A percentile compares a stretch with the other conserved stretches of the same genome.
These are phyloP conservation scores for Lachancea waltii DNA, from an alignment of 805 yeast species.

Conservation along the genomic window DNA sequence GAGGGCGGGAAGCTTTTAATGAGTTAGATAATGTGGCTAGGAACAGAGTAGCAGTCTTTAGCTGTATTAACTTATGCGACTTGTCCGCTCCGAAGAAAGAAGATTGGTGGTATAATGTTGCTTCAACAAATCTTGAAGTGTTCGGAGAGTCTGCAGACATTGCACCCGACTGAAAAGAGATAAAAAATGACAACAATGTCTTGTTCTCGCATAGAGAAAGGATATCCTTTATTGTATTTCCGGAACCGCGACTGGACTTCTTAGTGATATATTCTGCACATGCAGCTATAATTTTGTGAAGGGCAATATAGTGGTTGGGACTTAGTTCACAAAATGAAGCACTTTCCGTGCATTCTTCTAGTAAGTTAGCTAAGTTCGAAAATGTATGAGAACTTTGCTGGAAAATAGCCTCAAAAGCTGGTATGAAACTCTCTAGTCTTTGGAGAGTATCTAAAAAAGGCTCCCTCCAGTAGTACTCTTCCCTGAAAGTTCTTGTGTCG, in stretches of 20 bases:
- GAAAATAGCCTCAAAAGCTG: slow-evolving; percentile 10
- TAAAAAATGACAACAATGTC: slow-evolving; percentile 1
- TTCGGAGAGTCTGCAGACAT: neutral
- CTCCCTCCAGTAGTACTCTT: slow-evolving; percentile 11
- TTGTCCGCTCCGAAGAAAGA: slow-evolving; percentile 26
- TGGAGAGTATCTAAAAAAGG: slow-evolving; percentile 13
- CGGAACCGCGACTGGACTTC: neutral
- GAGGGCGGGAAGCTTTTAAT: neutral
- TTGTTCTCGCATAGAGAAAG: neutral
- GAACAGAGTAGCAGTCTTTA: slow-evolving; percentile 5
- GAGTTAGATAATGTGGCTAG: neutral
- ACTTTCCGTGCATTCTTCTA: slow-evolving; percentile 5
- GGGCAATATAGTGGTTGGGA: neutral
- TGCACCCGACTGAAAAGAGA: neutral
- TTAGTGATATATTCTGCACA: neutral
- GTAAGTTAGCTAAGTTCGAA: slow-evolving; percentile 15
- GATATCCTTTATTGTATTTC: neutral
- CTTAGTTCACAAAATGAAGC: neutral
- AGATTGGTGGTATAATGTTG: slow-evolving; percentile 30
- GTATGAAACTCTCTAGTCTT: slow-evolving; percentile 8
- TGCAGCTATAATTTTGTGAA: slow-evolving; percentile 1
- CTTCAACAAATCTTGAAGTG: slow-evolving; percentile 19
- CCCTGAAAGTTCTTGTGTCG: slow-evolving; percentile 8
- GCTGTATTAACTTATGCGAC: slow-evolving; percentile 33
- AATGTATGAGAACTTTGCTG: slow-evolving; percentile 13